Percentiles rank a stretch among this genome's conserved stretches.
Conservation (phyloP, 768 basidiomycete species). For the Mycena sanguinolenta region DNA sequence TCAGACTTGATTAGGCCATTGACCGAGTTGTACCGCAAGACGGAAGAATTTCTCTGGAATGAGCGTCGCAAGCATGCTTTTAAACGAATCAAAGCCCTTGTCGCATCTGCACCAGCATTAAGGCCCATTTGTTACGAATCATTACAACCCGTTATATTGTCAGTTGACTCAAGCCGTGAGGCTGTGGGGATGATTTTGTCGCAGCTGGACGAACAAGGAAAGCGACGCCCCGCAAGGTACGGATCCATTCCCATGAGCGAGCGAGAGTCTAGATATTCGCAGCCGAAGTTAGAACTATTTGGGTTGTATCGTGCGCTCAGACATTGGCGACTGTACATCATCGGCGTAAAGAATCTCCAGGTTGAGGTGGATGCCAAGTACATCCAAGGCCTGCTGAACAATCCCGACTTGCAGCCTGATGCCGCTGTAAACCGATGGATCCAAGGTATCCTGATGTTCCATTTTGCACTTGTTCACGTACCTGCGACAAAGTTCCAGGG, state of each 20-base stretch:
- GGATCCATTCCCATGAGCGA: conserved; percentile 51
- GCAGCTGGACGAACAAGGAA: conserved; percentile 45
- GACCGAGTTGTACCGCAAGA: conserved; percentile 34
- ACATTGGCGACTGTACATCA: not conserved
- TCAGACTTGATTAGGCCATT: conserved; percentile 17
- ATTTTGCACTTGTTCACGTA: not conserved
- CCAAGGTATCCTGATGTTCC: not conserved
- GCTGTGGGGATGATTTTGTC: conserved; percentile 48
- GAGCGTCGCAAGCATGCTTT: conserved; percentile 36
- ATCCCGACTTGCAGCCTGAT: not conserved
- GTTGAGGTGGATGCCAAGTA: not conserved
- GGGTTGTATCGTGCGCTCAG: not conserved
- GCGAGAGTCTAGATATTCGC: conserved; percentile 34
- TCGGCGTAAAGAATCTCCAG: not conserved
- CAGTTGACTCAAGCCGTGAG: conserved; percentile 48
- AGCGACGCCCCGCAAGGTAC: conserved; percentile 40
- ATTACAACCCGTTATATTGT: conserved; percentile 40
- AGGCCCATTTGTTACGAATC: conserved; percentile 49
- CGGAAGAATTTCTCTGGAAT: conserved; percentile 42
- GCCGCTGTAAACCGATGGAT: no score
- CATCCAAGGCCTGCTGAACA: not conserved
- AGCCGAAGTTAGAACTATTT: conserved; percentile 36
- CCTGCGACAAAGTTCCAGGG: not conserved
- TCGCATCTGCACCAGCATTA: conserved; percentile 43
- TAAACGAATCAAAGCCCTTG: conserved; percentile 44